Evolutionary conservation across 2,329 filamentous ascomycete genomes (phyloP).

Genomic region (Fusarium sarcochroum): DNA sequence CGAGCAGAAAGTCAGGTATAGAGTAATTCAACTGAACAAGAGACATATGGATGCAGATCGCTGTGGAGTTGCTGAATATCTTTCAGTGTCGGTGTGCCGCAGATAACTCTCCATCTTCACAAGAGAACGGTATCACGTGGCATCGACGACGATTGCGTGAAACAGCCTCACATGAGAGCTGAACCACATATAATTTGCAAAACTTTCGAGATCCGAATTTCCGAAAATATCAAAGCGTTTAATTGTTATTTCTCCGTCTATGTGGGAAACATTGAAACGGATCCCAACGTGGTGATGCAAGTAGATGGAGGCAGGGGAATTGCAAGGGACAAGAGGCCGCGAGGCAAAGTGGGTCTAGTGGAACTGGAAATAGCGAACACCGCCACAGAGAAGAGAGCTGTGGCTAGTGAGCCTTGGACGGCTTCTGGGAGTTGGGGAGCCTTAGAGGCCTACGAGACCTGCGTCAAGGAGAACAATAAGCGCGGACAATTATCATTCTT

Average conservation of each 20-base stretch:
- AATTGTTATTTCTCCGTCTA: constrained; percentile 3
- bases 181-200: constrained; percentile 11
- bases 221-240: constrained; percentile 2
- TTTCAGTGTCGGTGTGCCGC: constrained; percentile 2
- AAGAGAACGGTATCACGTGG: neutral
- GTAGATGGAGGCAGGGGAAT: constrained; percentile 35
- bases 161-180: constrained; percentile 1
- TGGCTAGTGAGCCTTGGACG: constrained; percentile 29
- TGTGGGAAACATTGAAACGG: constrained; percentile 32
- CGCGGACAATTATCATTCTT: constrained; percentile 14
- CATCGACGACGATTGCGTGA: neutral
- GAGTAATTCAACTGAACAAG: constrained; percentile 3
- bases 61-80: constrained; percentile 25
- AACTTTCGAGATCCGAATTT: neutral
- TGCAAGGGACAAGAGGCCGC: constrained; percentile 45
- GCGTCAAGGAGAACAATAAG: constrained; percentile 25
- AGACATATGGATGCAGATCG: constrained; percentile 33
- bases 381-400: constrained; percentile 27
- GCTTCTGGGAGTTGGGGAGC: neutral
- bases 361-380: constrained; percentile 36
- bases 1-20: constrained; percentile 28
- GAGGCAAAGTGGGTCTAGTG: constrained; percentile 39
- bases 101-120: neutral
- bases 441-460: constrained; percentile 26
- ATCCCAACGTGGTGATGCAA: constrained; percentile 37